A percentile compares a stretch with the other conserved stretches of the same genome.
Conservation (phyloP, 305 asterid species). For the Solanum hybrid region DNA sequence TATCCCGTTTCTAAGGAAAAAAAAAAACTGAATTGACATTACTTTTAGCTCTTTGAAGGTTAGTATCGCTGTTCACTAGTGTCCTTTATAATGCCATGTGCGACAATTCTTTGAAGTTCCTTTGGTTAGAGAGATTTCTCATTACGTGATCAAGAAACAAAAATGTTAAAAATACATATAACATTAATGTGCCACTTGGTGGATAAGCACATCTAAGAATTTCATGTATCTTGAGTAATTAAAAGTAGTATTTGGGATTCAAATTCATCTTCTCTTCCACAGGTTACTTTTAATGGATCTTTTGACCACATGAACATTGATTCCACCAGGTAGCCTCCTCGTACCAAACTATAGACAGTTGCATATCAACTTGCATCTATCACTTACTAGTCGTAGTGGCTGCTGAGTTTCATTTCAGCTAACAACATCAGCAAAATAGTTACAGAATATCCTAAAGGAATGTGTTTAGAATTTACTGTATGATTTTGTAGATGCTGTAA, state of each 20-base stretch:
- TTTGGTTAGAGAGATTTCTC: neutral
- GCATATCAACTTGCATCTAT: constrained; percentile 1
- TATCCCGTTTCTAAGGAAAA: neutral
- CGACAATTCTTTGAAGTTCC: neutral
- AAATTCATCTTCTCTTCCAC: constrained; percentile 14
- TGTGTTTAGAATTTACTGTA: constrained; percentile 3
- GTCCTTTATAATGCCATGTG: neutral
- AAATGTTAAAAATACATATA: neutral
- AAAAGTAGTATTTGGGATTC: neutral
- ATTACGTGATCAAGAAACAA: neutral
- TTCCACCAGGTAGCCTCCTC: constrained; percentile 67
- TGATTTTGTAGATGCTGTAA: constrained; percentile 6
- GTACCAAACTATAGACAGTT: neutral
- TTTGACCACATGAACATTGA: constrained; percentile 97
- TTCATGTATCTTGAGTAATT: neutral
- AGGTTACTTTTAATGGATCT: constrained; percentile 97
- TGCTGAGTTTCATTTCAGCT: neutral
- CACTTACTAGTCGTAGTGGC: neutral
- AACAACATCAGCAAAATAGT: neutral
- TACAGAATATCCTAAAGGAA: neutral
- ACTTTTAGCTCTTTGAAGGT: neutral
- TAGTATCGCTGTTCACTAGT: neutral
- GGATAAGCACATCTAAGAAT: neutral
- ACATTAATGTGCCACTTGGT: neutral
- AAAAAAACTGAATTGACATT: neutral